These are phyloP conservation scores for Aurantiochytrium sp. DNA, from an alignment of 108 stramenopile species.

Conservation along the genomic window DNA sequence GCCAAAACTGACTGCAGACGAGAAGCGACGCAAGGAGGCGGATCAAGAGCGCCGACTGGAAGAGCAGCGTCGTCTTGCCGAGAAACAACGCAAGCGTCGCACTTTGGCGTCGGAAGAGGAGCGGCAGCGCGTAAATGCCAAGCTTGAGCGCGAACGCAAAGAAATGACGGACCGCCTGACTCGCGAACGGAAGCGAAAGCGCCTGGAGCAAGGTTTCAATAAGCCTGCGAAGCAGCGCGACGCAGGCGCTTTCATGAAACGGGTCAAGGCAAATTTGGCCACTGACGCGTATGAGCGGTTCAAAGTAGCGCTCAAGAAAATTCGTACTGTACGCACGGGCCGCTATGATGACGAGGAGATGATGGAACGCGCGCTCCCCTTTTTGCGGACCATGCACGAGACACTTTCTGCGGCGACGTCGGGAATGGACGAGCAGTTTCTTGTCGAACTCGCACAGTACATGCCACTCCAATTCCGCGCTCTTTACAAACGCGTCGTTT, in stretches of 20 bases:
- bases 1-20: neutral
- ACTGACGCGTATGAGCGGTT: neutral
- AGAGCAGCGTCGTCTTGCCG: neutral
- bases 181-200: neutral
- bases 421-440: neutral
- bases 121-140: neutral
- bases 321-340: neutral
- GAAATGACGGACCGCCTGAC: neutral
- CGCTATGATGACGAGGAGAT: neutral
- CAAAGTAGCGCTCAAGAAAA: neutral
- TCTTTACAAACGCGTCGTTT: neutral
- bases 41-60: neutral
- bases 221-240: neutral
- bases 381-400: neutral
- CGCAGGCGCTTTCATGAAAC: neutral
- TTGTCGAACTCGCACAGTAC: neutral
- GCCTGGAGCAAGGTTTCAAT: neutral
- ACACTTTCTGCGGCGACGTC: neutral
- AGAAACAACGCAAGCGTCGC: neutral
- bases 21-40: neutral
- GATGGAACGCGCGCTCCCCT: neutral
- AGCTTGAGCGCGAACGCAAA: neutral
- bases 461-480: neutral
- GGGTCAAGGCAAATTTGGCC: neutral
- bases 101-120: neutral